phyloP scores from a whole-genome alignment of 2,329 filamentous ascomycete genomes.

The Didymella segeticola region DNA sequence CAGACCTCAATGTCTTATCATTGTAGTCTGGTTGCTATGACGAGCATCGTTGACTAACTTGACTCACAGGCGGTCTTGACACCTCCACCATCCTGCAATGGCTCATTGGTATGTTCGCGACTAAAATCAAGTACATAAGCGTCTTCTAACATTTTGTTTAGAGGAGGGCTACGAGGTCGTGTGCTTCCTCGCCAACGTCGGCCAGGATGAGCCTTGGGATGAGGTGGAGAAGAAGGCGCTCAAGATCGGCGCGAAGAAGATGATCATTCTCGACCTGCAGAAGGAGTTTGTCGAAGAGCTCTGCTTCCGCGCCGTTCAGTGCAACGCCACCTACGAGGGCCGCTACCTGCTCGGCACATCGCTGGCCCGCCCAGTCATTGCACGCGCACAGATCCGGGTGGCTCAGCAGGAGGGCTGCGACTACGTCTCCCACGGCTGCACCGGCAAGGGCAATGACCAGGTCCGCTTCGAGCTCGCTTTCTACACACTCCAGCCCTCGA shows the following conservation, averaged over 20 bases:
- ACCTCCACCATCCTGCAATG: conserved; percentile 58
- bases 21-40: not conserved
- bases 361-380: conserved; percentile 74
- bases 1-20: not conserved
- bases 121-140: not conserved
- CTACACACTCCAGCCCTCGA: conserved; percentile 67
- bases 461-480: conserved; percentile 70
- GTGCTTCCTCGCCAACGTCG: conserved; percentile 63
- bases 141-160: conserved; percentile 17
- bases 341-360: conserved; percentile 60
- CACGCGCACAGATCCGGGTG: conserved; percentile 69
- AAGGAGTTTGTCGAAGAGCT: conserved; percentile 81
- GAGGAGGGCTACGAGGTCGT: conserved; percentile 68
- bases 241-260: conserved; percentile 71
- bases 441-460: conserved; percentile 65
- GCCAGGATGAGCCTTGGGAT: conserved; percentile 64
- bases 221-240: conserved; percentile 74
- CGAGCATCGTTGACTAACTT: conserved; percentile 28
- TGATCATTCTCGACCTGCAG: conserved; percentile 69
- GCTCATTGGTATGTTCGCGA: conserved; percentile 41
- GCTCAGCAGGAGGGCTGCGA: conserved; percentile 68
- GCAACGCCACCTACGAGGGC: conserved; percentile 67
- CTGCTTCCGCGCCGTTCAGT: conserved; percentile 80
- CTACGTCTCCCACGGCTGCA: conserved; percentile 57
- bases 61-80: conserved; percentile 60